phyloP scores from a whole-genome alignment of 805 yeast species.

The Candida qinlingensis region DNA sequence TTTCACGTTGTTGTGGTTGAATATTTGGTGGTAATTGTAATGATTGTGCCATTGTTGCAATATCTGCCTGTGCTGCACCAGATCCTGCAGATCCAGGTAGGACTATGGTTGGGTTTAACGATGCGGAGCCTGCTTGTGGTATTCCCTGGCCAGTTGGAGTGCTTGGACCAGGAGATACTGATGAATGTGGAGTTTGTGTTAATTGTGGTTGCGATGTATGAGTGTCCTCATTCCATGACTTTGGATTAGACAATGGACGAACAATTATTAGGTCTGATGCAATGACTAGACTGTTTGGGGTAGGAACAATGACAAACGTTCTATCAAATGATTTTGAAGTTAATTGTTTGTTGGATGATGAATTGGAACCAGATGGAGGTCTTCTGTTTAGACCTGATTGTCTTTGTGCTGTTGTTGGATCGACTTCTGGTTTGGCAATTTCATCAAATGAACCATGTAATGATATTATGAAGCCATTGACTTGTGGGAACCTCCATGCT shows the following conservation, averaged over 20 bases:
- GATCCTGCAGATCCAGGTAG: slow-evolving; percentile 3
- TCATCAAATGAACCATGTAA: slow-evolving; percentile 87
- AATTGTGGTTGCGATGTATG: slow-evolving; percentile 12
- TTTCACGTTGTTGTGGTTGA: slow-evolving; percentile 54
- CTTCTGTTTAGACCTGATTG: slow-evolving; percentile 1
- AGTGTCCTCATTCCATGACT: slow-evolving; percentile 46
- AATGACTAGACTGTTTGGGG: slow-evolving; percentile 66
- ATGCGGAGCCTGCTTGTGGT: neutral
- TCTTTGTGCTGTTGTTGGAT: slow-evolving; percentile 18
- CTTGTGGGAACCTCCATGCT: slow-evolving; percentile 61
- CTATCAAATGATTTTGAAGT: slow-evolving; percentile 81
- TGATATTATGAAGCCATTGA: slow-evolving; percentile 71
- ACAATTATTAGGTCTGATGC: slow-evolving; percentile 80
- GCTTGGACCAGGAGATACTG: neutral
- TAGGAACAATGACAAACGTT: slow-evolving; percentile 68
- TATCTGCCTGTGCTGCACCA: slow-evolving; percentile 6
- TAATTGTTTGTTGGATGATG: slow-evolving; percentile 27
- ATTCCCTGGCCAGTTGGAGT: slow-evolving; percentile 6
- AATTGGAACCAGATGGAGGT: neutral
- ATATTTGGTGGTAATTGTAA: slow-evolving; percentile 17
- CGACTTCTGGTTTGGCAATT: slow-evolving; percentile 45
- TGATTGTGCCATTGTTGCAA: slow-evolving; percentile 27
- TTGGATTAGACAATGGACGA: slow-evolving; percentile 50
- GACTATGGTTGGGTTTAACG: slow-evolving; percentile 1
- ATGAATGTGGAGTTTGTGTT: neutral